Conservation (phyloP, 345 rosid species). For the Citrus cavaleriei region DNA sequence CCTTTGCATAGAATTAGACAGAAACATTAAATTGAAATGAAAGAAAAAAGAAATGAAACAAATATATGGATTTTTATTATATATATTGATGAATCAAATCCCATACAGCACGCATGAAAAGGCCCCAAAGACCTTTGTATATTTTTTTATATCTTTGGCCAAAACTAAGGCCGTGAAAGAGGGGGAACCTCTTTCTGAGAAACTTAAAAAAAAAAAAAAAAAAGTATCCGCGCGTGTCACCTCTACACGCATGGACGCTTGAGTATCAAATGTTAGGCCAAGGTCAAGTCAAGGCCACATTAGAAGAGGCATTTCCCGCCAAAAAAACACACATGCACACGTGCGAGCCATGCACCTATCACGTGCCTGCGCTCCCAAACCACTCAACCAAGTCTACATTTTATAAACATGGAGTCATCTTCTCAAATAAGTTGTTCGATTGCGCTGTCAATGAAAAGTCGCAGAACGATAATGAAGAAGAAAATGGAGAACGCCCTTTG, state of each 20-base stretch:
- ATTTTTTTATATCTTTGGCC: slow-evolving; percentile 22
- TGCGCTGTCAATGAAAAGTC: slow-evolving; percentile 5
- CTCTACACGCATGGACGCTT: slow-evolving; percentile 26
- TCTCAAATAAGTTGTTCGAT: neutral
- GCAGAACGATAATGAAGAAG: slow-evolving; percentile 4
- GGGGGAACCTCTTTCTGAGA: neutral
- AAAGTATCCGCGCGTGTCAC: slow-evolving; percentile 27
- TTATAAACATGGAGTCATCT: slow-evolving; percentile 10
- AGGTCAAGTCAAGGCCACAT: slow-evolving; percentile 24
- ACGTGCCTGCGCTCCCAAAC: slow-evolving; percentile 25
- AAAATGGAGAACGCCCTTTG: neutral
- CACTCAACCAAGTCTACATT: slow-evolving; percentile 15
- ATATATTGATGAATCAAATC: slow-evolving; percentile 20
- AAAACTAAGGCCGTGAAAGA: slow-evolving; percentile 26
- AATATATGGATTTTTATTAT: slow-evolving; percentile 17
- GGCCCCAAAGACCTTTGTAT: slow-evolving; percentile 51
- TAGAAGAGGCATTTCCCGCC: slow-evolving; percentile 43
- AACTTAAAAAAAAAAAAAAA: neutral
- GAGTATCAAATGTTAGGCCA: slow-evolving; percentile 19
- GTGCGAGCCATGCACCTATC: slow-evolving; percentile 27
- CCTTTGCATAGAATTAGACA: slow-evolving; percentile 7
- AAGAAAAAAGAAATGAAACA: neutral
- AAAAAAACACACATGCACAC: slow-evolving; percentile 43
- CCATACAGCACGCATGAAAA: slow-evolving; percentile 30
- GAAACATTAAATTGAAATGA: neutral